Conservation (phyloP, 2,329 filamentous ascomycete genomes). For the Podosphaera xanthii region DNA sequence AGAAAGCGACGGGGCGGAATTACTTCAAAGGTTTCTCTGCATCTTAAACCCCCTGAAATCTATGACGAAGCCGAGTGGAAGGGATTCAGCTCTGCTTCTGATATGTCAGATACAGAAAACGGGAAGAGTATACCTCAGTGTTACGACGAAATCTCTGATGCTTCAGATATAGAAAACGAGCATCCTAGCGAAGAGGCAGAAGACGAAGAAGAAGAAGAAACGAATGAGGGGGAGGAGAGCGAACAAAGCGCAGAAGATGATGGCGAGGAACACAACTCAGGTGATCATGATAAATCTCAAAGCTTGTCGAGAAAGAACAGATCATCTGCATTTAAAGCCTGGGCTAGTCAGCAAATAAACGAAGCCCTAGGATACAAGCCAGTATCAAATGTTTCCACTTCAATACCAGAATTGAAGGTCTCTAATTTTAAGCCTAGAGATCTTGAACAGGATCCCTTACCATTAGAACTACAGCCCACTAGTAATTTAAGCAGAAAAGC, state of each 20-base stretch:
- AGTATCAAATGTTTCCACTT: slow-evolving; percentile 17
- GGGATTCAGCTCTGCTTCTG: slow-evolving; percentile 32
- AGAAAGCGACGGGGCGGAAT: slow-evolving; percentile 49
- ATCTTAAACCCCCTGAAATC: slow-evolving; percentile 20
- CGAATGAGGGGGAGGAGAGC: slow-evolving; percentile 3
- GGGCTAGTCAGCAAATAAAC: slow-evolving; percentile 74
- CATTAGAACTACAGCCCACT: slow-evolving; percentile 37
- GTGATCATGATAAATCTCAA: slow-evolving; percentile 15
- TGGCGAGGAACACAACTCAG: slow-evolving; percentile 9
- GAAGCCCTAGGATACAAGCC: slow-evolving; percentile 48
- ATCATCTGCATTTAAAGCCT: slow-evolving; percentile 65
- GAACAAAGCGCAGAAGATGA: slow-evolving; percentile 11
- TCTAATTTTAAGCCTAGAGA: slow-evolving; percentile 43
- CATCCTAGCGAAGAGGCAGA: too few species aligned
- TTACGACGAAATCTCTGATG: slow-evolving; percentile 16
- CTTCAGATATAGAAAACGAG: slow-evolving; percentile 13
- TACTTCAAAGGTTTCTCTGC: slow-evolving; percentile 29
- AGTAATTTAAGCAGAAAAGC: slow-evolving; percentile 43
- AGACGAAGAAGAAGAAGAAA: slow-evolving; percentile 10
- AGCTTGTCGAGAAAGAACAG: slow-evolving; percentile 19
- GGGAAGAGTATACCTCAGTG: slow-evolving; percentile 15
- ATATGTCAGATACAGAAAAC: slow-evolving; percentile 17
- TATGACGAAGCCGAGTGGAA: slow-evolving; percentile 30
- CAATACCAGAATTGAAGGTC: slow-evolving; percentile 26
- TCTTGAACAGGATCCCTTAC: slow-evolving; percentile 47